Percentiles rank a stretch among this genome's conserved stretches.
Evolutionary conservation across 176 grass and related monocot genomes (phyloP).

Genomic region (Rhynchospora breviuscula): DNA sequence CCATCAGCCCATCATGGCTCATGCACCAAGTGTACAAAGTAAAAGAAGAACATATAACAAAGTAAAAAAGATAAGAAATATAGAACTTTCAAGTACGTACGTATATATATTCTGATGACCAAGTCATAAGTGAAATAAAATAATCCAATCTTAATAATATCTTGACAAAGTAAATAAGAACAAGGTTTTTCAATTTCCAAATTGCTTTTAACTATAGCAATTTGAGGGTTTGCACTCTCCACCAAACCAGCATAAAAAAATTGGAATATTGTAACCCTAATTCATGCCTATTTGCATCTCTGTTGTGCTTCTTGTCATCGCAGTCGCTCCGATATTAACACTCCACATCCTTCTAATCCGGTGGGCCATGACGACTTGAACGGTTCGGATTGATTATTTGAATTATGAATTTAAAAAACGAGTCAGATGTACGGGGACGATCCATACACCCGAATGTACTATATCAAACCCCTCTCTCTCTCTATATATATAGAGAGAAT

Average conservation of each 20-base stretch:
- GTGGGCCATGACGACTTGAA: slow-evolving; percentile 1
- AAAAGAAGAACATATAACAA: neutral
- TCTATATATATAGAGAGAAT: no score
- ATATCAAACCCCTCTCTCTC: no score
- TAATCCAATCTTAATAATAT: neutral
- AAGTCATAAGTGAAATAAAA: neutral
- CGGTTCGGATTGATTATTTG: no score
- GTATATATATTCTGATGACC: neutral
- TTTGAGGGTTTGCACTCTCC: neutral
- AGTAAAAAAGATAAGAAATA: neutral
- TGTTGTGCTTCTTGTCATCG: neutral
- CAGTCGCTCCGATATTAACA: neutral
- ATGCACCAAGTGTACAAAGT: neutral
- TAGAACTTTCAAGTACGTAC: neutral
- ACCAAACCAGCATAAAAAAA: neutral
- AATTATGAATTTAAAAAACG: no score
- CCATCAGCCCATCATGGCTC: no score
- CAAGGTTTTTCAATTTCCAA: neutral
- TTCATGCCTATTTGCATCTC: neutral
- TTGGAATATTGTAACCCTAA: neutral
- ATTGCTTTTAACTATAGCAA: neutral
- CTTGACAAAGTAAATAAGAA: neutral
- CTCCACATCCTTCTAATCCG: neutral
- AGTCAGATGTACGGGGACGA: no score
- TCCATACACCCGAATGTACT: no score